Evolutionary conservation across 2,329 filamentous ascomycete genomes (phyloP).

Genomic region (Ceratocystis diversiconidia): DNA sequence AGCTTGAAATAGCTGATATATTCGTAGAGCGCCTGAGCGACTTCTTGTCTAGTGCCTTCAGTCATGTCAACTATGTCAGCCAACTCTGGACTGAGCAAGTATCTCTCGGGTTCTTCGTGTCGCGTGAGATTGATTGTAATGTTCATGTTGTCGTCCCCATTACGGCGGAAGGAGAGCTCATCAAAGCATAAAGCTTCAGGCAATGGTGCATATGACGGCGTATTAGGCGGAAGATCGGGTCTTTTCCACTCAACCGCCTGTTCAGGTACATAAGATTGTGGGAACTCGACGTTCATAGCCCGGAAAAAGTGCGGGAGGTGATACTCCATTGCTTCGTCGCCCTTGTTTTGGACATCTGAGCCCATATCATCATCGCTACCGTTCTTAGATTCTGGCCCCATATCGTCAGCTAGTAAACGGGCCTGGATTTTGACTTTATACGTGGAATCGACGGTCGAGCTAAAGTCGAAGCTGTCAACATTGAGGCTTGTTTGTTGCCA

Average conservation of each 20-base stretch:
- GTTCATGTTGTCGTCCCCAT: conserved; percentile 83
- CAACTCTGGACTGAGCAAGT: conserved; percentile 61
- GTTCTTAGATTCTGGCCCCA: conserved; percentile 30
- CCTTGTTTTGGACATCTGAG: conserved; percentile 23
- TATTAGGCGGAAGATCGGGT: conserved; percentile 42
- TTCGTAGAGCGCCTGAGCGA: conserved; percentile 87
- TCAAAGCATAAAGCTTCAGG: conserved; percentile 66
- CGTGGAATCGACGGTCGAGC: conserved; percentile 58
- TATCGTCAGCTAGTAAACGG: conserved; percentile 57
- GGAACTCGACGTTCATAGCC: conserved; percentile 60
- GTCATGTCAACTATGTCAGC: conserved; percentile 74
- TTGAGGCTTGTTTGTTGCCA: conserved; percentile 60
- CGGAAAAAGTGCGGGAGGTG: conserved; percentile 68
- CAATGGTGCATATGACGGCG: conserved; percentile 37
- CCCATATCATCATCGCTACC: conserved; percentile 28
- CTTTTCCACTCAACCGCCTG: conserved; percentile 75
- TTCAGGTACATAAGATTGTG: conserved; percentile 43
- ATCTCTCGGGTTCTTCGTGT: conserved; percentile 77
- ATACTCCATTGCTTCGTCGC: conserved; percentile 28
- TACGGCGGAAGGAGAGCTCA: conserved; percentile 78
- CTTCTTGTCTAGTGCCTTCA: conserved; percentile 75
- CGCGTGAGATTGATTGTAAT: conserved; percentile 74
- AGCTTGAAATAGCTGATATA: conserved; percentile 77
- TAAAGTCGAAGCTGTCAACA: conserved; percentile 69
- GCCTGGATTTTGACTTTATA: conserved; percentile 91